Evolutionary conservation across 306 rosid species (phyloP), one percentile per base, ranked within the genome.

Genomic region (Pyrus pyrifolia): DNA sequence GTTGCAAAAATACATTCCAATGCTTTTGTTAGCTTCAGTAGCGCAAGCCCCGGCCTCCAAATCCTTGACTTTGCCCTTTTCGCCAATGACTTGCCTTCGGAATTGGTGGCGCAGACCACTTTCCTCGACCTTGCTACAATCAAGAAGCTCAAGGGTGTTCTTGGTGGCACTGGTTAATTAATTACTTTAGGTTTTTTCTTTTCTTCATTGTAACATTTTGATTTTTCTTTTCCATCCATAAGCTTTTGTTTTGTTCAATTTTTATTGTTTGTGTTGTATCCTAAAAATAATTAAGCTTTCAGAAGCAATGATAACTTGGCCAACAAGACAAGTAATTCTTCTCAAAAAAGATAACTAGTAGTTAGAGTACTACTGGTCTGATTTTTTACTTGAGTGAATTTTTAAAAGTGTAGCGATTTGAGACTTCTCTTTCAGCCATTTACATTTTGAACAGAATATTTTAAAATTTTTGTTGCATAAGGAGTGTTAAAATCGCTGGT

Each of bases 21-120:
- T 55, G 97, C 81, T 44, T 78, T 71, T 70, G 90, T 73, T 46
- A 8, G 85, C 35, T 86, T 93, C 68, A 88, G 87, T 13, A 91
- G 93, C 76, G 71, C 98, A n/a, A 82, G 22, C 74, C 98, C 98
- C 19, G 98, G 97, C 4, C 96, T 93, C 53, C 98, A 93, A 64
- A 88, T 93, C 80, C 80, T 81, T 11, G 97, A 89, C 66, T 93
- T 84, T 73, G 96, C 97, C 12, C 74, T 93, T 69, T 93, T 93
- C 71, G 96, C 81, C 1, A 91, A 85, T 14, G 70, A 87, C 62
- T 82, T 93, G 44, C 51, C 93, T 19, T 80, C 97, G 63, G 72
- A 80, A 14, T 81, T 91, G 79, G 72, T 91, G 21, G 63, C 66
- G 23, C 31, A 75, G 67, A 82, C 88, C 2, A 91, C 98, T 35